These are phyloP conservation scores for Orbilia blumenaviensis DNA, from an alignment of 2,329 filamentous ascomycete species.

Conservation along the genomic window DNA sequence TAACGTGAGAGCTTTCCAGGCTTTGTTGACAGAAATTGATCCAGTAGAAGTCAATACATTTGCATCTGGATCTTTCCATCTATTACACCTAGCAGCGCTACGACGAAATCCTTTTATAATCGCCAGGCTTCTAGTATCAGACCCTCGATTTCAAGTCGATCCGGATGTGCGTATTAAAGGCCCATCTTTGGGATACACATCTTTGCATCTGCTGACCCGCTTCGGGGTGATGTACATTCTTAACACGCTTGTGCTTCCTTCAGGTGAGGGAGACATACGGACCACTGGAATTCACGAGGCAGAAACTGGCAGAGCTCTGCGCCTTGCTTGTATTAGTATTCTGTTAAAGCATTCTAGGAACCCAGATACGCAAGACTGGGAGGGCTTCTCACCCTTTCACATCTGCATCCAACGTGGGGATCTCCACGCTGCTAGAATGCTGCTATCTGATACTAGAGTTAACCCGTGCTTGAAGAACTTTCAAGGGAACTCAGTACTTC, in stretches of 20 bases:
- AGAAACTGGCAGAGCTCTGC: background rate
- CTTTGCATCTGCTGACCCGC: background rate
- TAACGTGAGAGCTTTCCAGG: background rate
- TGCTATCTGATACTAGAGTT: background rate
- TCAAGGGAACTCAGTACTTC: background rate
- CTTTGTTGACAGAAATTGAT: background rate
- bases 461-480: background rate
- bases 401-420: background rate
- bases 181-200: background rate
- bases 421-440: background rate
- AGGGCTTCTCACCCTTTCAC: background rate
- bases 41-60: background rate
- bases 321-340: background rate
- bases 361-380: background rate
- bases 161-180: conserved; percentile 5
- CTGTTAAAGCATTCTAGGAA: background rate
- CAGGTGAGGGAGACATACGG: background rate
- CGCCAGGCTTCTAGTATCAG: background rate
- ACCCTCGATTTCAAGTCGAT: background rate
- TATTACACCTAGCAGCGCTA: background rate
- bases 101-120: background rate
- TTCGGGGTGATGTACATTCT: background rate
- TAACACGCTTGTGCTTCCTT: background rate
- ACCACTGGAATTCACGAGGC: background rate
- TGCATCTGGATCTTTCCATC: background rate